phyloP scores from a whole-genome alignment of 2,329 filamentous ascomycete genomes.

The Akanthomyces uredinophilus region DNA sequence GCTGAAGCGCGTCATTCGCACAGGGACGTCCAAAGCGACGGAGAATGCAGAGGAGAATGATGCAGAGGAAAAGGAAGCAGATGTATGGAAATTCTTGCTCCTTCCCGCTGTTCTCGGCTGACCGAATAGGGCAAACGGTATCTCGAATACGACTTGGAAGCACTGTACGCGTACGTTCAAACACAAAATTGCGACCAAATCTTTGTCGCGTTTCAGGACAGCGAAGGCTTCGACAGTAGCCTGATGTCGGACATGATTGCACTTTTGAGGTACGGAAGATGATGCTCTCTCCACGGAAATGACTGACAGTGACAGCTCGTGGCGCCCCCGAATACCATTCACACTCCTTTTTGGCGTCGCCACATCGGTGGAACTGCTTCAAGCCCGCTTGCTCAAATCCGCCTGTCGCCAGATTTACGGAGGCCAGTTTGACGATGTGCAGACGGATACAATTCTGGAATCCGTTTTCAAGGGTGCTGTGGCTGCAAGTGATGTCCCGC shows the following conservation, averaged over 20 bases:
- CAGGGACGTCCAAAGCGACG: constrained; percentile 45
- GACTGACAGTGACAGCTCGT: constrained; percentile 43
- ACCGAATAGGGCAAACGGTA: constrained; percentile 55
- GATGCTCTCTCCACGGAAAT: background rate
- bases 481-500: constrained; percentile 47
- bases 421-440: constrained; percentile 71
- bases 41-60: constrained; percentile 57
- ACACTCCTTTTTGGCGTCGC: constrained; percentile 74
- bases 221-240: constrained; percentile 70
- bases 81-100: constrained; percentile 35
- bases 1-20: constrained; percentile 68
- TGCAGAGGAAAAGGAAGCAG: constrained; percentile 37
- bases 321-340: constrained; percentile 72
- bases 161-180: constrained; percentile 56
- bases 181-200: constrained; percentile 52
- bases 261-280: constrained; percentile 56
- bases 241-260: constrained; percentile 67
- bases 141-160: constrained; percentile 74
- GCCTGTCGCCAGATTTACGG: constrained; percentile 64
- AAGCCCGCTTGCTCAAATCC: constrained; percentile 65
- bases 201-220: constrained; percentile 72
- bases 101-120: background rate
- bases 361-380: constrained; percentile 74
- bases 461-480: constrained; percentile 64
- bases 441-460: constrained; percentile 66